Conservation (phyloP, 805 yeast genomes). For the Scheffersomyces spartinae region DNA sequence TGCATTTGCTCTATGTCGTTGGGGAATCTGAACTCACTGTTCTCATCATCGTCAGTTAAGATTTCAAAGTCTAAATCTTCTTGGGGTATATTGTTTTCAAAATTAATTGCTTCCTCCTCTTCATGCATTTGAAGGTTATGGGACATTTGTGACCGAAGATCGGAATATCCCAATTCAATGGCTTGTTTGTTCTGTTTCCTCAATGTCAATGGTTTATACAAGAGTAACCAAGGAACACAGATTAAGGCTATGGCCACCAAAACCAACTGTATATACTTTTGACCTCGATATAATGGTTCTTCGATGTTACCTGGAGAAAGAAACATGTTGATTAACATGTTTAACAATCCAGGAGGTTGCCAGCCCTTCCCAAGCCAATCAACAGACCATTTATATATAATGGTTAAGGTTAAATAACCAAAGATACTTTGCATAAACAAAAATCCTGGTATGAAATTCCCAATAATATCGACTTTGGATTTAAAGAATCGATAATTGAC, state of each 20-base stretch:
- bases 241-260: constrained; percentile 47
- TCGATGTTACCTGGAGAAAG: constrained; percentile 61
- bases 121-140: constrained; percentile 26
- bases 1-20: constrained; percentile 26
- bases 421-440: constrained; percentile 68
- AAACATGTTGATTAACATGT: constrained; percentile 69
- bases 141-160: constrained; percentile 18
- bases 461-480: constrained; percentile 53
- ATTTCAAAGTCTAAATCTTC: constrained; percentile 8
- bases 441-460: constrained; percentile 65
- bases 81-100: constrained; percentile 4
- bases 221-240: constrained; percentile 66
- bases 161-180: constrained; percentile 23
- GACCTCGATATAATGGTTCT: constrained; percentile 56
- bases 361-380: constrained; percentile 55
- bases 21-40: constrained; percentile 27
- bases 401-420: constrained; percentile 57
- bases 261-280: constrained; percentile 46
- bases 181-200: constrained; percentile 27
- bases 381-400: constrained; percentile 62
- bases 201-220: constrained; percentile 48
- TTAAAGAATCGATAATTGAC: constrained; percentile 49
- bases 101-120: constrained; percentile 22
- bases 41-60: constrained; percentile 29
- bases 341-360: constrained; percentile 62